These are phyloP conservation scores for Ramicandelaber brevisporus DNA, from an alignment of 192 early-diverging fungal species.

Conservation along the genomic window DNA sequence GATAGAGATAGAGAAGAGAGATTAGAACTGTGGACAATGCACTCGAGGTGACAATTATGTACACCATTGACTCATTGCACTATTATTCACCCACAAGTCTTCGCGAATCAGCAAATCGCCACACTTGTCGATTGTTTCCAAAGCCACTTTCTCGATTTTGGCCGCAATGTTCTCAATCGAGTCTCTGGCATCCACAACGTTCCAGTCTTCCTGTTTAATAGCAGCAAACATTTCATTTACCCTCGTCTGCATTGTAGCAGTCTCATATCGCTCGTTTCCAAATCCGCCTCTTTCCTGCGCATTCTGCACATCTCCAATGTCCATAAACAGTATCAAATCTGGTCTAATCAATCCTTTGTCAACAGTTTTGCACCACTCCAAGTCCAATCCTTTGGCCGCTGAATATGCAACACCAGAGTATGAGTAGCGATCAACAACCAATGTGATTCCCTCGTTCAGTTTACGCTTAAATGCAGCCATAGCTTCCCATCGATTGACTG, in stretches of 20 bases:
- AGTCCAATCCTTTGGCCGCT: constrained; percentile 58
- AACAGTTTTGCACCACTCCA: constrained; percentile 69
- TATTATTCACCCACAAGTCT: too few relatives aligned
- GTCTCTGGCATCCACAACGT: too few relatives aligned
- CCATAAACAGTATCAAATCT: constrained; percentile 72
- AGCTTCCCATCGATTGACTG: constrained; percentile 87
- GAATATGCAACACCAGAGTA: constrained; percentile 89
- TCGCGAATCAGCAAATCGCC: too few relatives aligned
- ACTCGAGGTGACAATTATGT: too few relatives aligned
- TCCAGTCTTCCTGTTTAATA: too few relatives aligned
- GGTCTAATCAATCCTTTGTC: constrained; percentile 68
- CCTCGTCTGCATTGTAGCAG: constrained; percentile 34
- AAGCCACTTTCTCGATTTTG: too few relatives aligned
- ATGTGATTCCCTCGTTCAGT: constrained; percentile 36
- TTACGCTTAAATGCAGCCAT: constrained; percentile 31
- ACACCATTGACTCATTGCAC: too few relatives aligned
- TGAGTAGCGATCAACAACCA: constrained; percentile 84
- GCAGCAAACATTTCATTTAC: constrained; percentile 28
- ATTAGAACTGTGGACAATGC: too few relatives aligned
- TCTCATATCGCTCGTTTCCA: constrained; percentile 68
- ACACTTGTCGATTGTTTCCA: too few relatives aligned
- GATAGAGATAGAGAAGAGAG: too few relatives aligned
- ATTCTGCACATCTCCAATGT: too few relatives aligned
- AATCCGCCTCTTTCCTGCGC: constrained; percentile 59
- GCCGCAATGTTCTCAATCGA: too few relatives aligned